phyloP scores from a whole-genome alignment of 768 basidiomycete species.

The Boletus fagicola region DNA sequence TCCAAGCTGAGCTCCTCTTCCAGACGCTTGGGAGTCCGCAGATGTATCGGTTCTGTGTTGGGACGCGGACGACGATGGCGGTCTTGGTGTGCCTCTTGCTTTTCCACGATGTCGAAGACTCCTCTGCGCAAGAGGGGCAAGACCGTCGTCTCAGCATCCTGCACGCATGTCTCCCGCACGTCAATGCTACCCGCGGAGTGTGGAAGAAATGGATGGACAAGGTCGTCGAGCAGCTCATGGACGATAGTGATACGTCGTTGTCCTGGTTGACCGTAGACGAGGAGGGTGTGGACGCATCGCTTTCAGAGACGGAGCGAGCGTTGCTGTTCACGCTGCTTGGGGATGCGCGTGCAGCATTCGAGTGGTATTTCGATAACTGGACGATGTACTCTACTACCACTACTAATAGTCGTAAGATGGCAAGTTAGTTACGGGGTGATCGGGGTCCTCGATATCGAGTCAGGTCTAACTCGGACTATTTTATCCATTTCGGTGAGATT shows the following conservation, averaged over 20 bases:
- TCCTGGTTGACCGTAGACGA: conserved; percentile 5
- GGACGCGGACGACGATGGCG: conserved; percentile 21
- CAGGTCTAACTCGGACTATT: conserved; percentile 11
- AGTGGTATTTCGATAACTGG: conserved; percentile 20
- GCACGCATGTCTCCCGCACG: conserved; percentile 13
- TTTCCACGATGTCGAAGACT: conserved; percentile 10
- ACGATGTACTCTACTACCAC: conserved; percentile 4
- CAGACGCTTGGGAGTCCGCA: conserved; percentile 10
- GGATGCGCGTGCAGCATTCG: conserved; percentile 23
- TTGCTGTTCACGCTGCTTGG: conserved; percentile 20
- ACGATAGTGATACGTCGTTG: conserved; percentile 1
- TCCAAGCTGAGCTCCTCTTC: conserved; percentile 24
- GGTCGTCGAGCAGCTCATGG: conserved; percentile 21
- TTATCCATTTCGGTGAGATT: conserved; percentile 8
- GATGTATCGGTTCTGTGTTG: conserved; percentile 12
- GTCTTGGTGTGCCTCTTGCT: conserved; percentile 22
- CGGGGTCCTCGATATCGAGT: conserved; percentile 26
- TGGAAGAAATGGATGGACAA: conserved; percentile 25
- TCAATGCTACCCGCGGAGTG: conserved; percentile 16
- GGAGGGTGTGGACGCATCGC: neutral
- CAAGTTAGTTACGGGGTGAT: conserved; percentile 12
- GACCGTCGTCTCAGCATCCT: conserved; percentile 17
- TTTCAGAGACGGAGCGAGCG: conserved; percentile 9
- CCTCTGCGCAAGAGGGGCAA: conserved; percentile 15
- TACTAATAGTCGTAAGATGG: neutral